Base-by-base conservation (phyloP, 768 basidiomycete species). In the Trametes sanguinea region DNA sequence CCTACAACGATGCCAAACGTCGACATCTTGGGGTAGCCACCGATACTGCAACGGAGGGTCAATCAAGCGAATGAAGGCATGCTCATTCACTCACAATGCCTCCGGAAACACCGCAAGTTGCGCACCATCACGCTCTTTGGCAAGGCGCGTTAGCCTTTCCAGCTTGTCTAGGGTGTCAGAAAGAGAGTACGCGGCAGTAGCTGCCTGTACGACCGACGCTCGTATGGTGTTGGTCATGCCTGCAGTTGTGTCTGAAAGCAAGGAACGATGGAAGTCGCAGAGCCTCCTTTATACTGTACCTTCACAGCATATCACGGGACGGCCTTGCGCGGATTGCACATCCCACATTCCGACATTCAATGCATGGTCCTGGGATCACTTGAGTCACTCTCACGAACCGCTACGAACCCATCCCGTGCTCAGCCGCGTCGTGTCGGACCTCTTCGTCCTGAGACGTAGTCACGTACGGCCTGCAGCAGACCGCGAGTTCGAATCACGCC, bases 11-110 rank as follows among this genome's bases (percentile, higher is more conserved):
- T 72, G 2, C 82, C 83, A 60, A 85, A 85, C 1, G 78, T 79
- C 1, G 83, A 84, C 72, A 78, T 76, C 65, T 84, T 85, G 8
- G 85, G 85, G 67, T 86, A 86, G 2, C 85, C 85, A 4, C 85
- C 85, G 45, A 83, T 77, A 62, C 83, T 84, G 27, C 29, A 22
- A 17, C 1, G 14, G 47, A 6, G 27, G 27, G 22, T 42, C 37
- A 27, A 60, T n/a, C 47, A 11, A 33, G 29, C 22, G 17, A 17
- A 44, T n/a, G 9, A 57, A 22, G 17, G 35, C 10, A 43, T 43
- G n/a, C n/a, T 29, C 22, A 53, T 17, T 17, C 35, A 32, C 44
- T 52, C 35, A 84, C 84, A 85, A 85, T 22, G 82, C 83, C 68
- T 85, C 84, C 14, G 84, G 84, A 65, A 85, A 85, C 22, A 85